phyloP scores from a whole-genome alignment of 345 rosid genomes.

The Gossypium thurberi region DNA sequence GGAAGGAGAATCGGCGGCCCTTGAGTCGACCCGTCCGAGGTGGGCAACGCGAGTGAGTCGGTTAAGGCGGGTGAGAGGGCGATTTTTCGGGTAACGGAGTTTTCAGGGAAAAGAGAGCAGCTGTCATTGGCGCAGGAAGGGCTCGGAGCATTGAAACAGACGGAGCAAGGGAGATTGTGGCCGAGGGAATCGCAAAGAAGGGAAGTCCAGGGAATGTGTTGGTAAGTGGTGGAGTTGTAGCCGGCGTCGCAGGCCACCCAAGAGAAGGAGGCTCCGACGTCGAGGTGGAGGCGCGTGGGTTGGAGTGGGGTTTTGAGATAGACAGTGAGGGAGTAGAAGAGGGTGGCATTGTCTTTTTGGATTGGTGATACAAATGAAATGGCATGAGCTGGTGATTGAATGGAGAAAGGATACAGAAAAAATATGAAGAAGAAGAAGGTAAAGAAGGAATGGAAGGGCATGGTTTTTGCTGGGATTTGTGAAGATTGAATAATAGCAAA shows the following conservation, averaged over 20 bases:
- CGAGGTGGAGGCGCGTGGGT: conserved; percentile 22
- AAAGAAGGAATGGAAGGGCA: background rate
- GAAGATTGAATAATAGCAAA: background rate
- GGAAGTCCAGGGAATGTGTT: conserved; percentile 39
- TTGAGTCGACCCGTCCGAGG: conserved; percentile 14
- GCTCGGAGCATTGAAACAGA: conserved; percentile 36
- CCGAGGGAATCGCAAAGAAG: conserved; percentile 46
- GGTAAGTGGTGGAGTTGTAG: conserved; percentile 59
- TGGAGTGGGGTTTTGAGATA: conserved; percentile 29
- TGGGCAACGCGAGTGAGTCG: conserved; percentile 27
- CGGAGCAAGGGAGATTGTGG: conserved; percentile 32
- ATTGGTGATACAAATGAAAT: conserved; percentile 13
- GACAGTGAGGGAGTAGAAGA: conserved; percentile 23
- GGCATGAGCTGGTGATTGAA: conserved; percentile 3
- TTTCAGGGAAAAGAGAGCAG: conserved; percentile 43
- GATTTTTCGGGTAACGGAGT: conserved; percentile 36
- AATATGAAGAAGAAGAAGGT: background rate
- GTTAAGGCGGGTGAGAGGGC: conserved; percentile 39
- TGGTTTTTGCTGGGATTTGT: background rate
- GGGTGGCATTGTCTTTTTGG: conserved; percentile 25
- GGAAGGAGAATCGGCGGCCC: conserved; percentile 19
- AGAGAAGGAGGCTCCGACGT: conserved; percentile 23
- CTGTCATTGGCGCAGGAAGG: conserved; percentile 74
- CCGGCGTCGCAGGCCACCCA: conserved; percentile 58
- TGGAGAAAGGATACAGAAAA: background rate